phyloP scores from a whole-genome alignment of 2,329 filamentous ascomycete species.

The Emergomyces orientalis region DNA sequence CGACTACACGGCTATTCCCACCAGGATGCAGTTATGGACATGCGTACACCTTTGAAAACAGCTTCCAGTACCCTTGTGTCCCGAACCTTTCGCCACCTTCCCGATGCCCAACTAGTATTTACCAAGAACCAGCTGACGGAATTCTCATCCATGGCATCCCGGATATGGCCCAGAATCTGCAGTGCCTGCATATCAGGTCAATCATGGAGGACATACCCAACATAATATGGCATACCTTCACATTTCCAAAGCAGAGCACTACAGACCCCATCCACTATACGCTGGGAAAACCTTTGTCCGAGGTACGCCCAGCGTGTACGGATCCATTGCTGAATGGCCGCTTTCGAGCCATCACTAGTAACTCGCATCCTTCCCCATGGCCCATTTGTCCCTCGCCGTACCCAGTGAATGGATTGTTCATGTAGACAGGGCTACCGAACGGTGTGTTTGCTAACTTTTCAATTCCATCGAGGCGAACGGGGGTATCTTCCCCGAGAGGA shows the following conservation, averaged over 20 bases:
- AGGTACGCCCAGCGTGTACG: slow-evolving; percentile 13
- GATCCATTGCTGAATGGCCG: slow-evolving; percentile 10
- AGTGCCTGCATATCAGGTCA: slow-evolving; percentile 27
- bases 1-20: not conserved
- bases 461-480: not conserved
- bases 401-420: slow-evolving; percentile 9
- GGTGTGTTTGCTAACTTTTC: slow-evolving; percentile 5
- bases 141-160: slow-evolving; percentile 20
- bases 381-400: slow-evolving; percentile 6
- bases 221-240: slow-evolving; percentile 26
- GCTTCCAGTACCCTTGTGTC: not conserved
- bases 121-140: slow-evolving; percentile 19
- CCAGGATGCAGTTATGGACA: not conserved
- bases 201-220: slow-evolving; percentile 29
- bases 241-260: slow-evolving; percentile 12
- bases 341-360: slow-evolving; percentile 2
- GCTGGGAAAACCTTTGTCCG: slow-evolving; percentile 9
- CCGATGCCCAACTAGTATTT: too few relatives aligned
- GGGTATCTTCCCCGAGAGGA: not conserved
- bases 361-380: not conserved
- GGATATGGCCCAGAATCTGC: slow-evolving; percentile 24
- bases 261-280: slow-evolving; percentile 10
- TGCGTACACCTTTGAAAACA: not conserved
- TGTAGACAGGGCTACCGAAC: not conserved
- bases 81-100: too few relatives aligned